A percentile compares a stretch with the other conserved stretches of the same genome.
Evolutionary conservation across 352 stramenopile species (phyloP).

Genomic region (Phytophthora aleatoria): DNA sequence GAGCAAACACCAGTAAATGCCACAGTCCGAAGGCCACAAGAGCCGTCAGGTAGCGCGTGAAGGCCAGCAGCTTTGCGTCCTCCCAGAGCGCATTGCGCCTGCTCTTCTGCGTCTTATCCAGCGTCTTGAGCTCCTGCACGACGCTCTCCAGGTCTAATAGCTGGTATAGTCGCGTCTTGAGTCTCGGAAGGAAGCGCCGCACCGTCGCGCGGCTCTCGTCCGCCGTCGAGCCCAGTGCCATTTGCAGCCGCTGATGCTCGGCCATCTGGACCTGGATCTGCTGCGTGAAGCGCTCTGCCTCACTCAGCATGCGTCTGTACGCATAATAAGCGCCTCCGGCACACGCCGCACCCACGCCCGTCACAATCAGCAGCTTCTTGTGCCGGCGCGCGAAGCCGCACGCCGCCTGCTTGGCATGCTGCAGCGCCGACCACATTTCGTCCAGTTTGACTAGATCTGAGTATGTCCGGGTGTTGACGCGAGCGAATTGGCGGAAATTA

Average conservation of each 20-base stretch:
- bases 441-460: background rate
- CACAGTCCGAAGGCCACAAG: constrained; percentile 77
- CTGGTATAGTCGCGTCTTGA: constrained; percentile 65
- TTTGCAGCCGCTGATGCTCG: constrained; percentile 76
- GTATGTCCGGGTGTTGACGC: background rate
- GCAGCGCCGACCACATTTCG: constrained; percentile 79
- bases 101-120: constrained; percentile 68
- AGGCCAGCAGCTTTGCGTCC: constrained; percentile 67
- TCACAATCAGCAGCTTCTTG: constrained; percentile 63
- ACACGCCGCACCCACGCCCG: constrained; percentile 53
- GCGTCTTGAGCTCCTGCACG: constrained; percentile 73
- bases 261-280: constrained; percentile 76
- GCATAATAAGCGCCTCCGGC: constrained; percentile 68
- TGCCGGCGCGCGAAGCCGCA: constrained; percentile 73
- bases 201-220: constrained; percentile 80
- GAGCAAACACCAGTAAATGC: constrained; percentile 82
- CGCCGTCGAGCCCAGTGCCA: constrained; percentile 69
- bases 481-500: constrained; percentile 2
- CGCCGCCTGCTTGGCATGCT: constrained; percentile 52
- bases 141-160: constrained; percentile 73
- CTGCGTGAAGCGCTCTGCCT: constrained; percentile 72
- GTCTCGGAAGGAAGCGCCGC: constrained; percentile 70
- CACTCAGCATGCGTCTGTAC: constrained; percentile 64
- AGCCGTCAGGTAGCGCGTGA: constrained; percentile 78
- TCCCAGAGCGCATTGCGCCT: constrained; percentile 75